These are phyloP conservation scores for Guyanaporus albipodus DNA, from an alignment of 768 basidiomycete species.

Conservation along the genomic window DNA sequence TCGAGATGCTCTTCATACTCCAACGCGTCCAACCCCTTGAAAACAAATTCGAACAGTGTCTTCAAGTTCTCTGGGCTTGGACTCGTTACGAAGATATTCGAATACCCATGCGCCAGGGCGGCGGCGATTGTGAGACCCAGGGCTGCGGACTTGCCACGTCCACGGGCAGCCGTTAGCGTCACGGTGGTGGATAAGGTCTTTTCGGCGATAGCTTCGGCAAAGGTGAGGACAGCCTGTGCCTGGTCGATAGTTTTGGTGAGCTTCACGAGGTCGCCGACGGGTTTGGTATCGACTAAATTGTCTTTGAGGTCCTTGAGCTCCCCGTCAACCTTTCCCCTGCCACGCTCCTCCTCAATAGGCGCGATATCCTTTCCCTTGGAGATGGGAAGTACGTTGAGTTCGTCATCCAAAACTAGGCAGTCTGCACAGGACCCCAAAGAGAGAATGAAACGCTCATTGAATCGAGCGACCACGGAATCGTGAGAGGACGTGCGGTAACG, in stretches of 20 bases:
- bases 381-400: slow-evolving; percentile 94
- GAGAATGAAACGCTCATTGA: slow-evolving; percentile 98
- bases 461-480: slow-evolving; percentile 85
- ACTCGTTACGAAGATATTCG: slow-evolving; percentile 97
- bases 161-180: slow-evolving; percentile 90
- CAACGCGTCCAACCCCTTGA: slow-evolving; percentile 91
- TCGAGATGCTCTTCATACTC: slow-evolving; percentile 98
- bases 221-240: slow-evolving; percentile 89
- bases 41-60: slow-evolving; percentile 96
- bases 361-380: slow-evolving; percentile 92
- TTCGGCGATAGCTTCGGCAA: slow-evolving; percentile 89
- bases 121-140: slow-evolving; percentile 93
- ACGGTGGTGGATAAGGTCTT: slow-evolving; percentile 94
- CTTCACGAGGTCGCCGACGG: slow-evolving; percentile 84
- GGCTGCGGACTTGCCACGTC: slow-evolving; percentile 95
- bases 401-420: slow-evolving; percentile 94
- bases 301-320: slow-evolving; percentile 79
- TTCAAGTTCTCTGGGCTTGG: slow-evolving; percentile 97
- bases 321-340: slow-evolving; percentile 48
- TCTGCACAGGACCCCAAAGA: slow-evolving; percentile 92
- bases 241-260: slow-evolving; percentile 93
- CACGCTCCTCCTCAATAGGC: slow-evolving; percentile 50
- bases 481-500: slow-evolving; percentile 92
- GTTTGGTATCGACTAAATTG: slow-evolving; percentile 75
- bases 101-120: slow-evolving; percentile 89